phyloP scores from a whole-genome alignment of 768 basidiomycete genomes.

The Tricholoma bakamatsutake region DNA sequence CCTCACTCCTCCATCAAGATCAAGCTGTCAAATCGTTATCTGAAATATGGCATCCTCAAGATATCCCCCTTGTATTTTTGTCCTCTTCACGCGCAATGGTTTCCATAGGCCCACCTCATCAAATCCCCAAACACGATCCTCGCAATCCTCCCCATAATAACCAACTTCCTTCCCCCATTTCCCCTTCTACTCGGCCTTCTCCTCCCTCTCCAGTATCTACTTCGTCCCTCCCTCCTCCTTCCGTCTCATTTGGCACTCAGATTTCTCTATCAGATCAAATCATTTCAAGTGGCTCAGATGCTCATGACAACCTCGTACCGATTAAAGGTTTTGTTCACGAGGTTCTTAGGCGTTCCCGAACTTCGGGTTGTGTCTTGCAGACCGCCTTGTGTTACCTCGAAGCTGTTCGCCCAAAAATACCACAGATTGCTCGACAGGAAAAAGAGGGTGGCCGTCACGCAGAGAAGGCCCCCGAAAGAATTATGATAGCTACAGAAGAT shows the following conservation, averaged over 20 bases:
- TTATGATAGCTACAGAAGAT: constrained; percentile 37
- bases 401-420: constrained; percentile 67
- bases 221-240: constrained; percentile 11
- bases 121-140: constrained; percentile 12
- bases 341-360: constrained; percentile 80
- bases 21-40: constrained; percentile 73
- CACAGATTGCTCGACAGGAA: constrained; percentile 53
- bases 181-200: constrained; percentile 37
- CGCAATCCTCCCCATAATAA: constrained; percentile 22
- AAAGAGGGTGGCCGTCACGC: constrained; percentile 36
- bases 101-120: constrained; percentile 14
- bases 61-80: constrained; percentile 55
- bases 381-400: constrained; percentile 86
- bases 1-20: constrained; percentile 36
- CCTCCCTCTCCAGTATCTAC: constrained; percentile 22
- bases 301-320: constrained; percentile 42
- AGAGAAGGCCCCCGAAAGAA: constrained; percentile 35
- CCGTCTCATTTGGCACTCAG: constrained; percentile 9
- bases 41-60: constrained; percentile 77
- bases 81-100: constrained; percentile 27
- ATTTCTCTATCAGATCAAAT: constrained; percentile 16
- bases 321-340: constrained; percentile 83
- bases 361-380: constrained; percentile 78
- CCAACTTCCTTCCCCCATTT: constrained; percentile 49
- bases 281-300: constrained; percentile 10